A percentile compares a stretch with the other conserved stretches of the same genome.
Evolutionary conservation across 108 stramenopile species (phyloP).

Genomic region (Fragilariopsis cylindrus): DNA sequence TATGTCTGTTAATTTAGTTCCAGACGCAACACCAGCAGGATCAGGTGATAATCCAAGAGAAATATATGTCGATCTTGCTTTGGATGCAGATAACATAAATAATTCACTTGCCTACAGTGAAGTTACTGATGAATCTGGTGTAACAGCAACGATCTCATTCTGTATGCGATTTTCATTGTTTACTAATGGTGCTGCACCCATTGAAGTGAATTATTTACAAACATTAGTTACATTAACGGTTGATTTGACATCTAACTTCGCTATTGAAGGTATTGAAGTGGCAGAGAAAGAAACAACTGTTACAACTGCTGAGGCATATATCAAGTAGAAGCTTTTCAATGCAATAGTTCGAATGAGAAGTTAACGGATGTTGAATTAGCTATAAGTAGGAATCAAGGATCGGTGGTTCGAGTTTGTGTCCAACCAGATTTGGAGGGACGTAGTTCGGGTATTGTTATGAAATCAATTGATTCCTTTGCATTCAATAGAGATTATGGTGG

Average conservation of each 20-base stretch:
- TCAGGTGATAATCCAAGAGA: conserved; percentile 13
- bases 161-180: neutral
- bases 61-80: neutral
- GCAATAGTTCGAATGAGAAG: neutral
- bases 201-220: conserved; percentile 28
- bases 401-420: conserved; percentile 18
- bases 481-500: conserved; percentile 12
- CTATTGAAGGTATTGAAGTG: conserved; percentile 1
- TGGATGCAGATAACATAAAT: neutral
- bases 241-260: conserved; percentile 17
- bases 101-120: neutral
- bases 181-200: neutral
- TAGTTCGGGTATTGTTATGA: conserved; percentile 16
- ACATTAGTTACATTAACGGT: conserved; percentile 19
- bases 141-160: neutral
- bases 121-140: neutral
- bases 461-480: conserved; percentile 15
- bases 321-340: conserved; percentile 14
- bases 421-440: conserved; percentile 10
- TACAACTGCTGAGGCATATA: conserved; percentile 12
- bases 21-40: conserved; percentile 49
- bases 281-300: conserved; percentile 14
- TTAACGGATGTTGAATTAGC: neutral
- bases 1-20: conserved; percentile 51
- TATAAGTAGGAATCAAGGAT: conserved; percentile 11